Evolutionary conservation across 345 rosid species (phyloP), one percentile per base, ranked within the genome.

Genomic region (Euclidium syriacum): DNA sequence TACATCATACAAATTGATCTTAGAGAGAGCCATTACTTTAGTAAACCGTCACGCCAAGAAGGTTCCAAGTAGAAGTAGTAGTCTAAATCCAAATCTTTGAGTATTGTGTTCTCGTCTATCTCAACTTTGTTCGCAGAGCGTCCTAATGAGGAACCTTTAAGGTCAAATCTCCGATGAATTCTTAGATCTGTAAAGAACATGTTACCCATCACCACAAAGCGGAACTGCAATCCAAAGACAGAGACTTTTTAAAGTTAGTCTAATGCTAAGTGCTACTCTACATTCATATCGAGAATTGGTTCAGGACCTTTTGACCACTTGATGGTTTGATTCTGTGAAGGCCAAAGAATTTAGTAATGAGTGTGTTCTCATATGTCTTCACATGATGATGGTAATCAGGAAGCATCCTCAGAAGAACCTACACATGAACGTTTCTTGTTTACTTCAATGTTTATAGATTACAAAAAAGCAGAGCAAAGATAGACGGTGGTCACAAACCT

Each of bases 201-300:
- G 59, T 94, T 94, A 52, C 99, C 97, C 99, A 94, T 94, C 79
- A 94, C 97, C 58, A 94, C 99, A 68, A 90, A 94, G 26, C 97
- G 91, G 68, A 94, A 94, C 97, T 94, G 91, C 80, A 51, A 71
- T 20, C 38, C 51, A 75, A 76, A 41, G 47, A 47, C 32, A 52
- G 41, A 72, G 58, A 43, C n/a, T 67, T 43, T 54, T 39, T 11
- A 27, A 19, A 61, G 24, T 54, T 49, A 56, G 70, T 62, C n/a
- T n/a, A n/a, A n/a, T n/a, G n/a, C n/a, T n/a, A n/a, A n/a, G n/a
- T n/a, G n/a, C n/a, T n/a, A n/a, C n/a, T n/a, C n/a, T n/a, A n/a
- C n/a, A n/a, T n/a, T n/a, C n/a, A n/a, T n/a, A n/a, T n/a, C n/a
- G n/a, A n/a, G n/a, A n/a, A n/a, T 52, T 52, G 39, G 9, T 41